Base-by-base conservation (phyloP, 192 early-diverging fungal species). In the Backusella liffmaniae region DNA sequence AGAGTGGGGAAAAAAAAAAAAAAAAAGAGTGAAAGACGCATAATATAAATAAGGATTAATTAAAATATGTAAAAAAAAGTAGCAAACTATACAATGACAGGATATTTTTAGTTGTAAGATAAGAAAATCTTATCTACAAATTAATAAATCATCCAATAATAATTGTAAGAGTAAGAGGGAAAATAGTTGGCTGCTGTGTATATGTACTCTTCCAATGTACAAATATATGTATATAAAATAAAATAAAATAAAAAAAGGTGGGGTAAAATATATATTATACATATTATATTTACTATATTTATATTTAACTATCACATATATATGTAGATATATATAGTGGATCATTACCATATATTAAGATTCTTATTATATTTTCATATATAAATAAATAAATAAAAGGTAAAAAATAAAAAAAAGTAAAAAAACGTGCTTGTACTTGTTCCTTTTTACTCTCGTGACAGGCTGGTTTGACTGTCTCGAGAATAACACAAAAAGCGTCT, bases 391-490 rank as follows among this genome's bases (percentile, higher is more conserved):
- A 69, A 34, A 35, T 32, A 67, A 34, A 67, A 15, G 34, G 16
- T 34, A 67, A 26, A 32, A 67, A 67, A 26, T 16, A 67, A 35
- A 32, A 32, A 32, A 30, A 30, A 34, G 66, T 67, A 67, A 35
- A 49, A 44, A 69, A 69, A 69, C 67, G 67, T 69, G 67, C 36
- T 69, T 69, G 34, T 67, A 35, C 34, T 59, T 59, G 56, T 59
- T 59, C 56, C 56, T 10, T 59, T 49, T 59, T 59, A 59, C 23
- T 69, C 36, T 35, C 21, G 34, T 69, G 67, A 69, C 23, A 41
- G 67, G 37, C 15, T 69, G 67, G 23, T 69, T 69, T 69, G 67
- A 21, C 12, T 26, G 67, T 39, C 66, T 67, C 34, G 35, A 67
- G 32, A 35, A 18, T 7, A 35, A n/a, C 9, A 68, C 34, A 68